Evolutionary conservation across 495 filamentous ascomycete genomes (phyloP), one percentile per base, ranked within the genome.

Genomic region (Tuber aestivum): DNA sequence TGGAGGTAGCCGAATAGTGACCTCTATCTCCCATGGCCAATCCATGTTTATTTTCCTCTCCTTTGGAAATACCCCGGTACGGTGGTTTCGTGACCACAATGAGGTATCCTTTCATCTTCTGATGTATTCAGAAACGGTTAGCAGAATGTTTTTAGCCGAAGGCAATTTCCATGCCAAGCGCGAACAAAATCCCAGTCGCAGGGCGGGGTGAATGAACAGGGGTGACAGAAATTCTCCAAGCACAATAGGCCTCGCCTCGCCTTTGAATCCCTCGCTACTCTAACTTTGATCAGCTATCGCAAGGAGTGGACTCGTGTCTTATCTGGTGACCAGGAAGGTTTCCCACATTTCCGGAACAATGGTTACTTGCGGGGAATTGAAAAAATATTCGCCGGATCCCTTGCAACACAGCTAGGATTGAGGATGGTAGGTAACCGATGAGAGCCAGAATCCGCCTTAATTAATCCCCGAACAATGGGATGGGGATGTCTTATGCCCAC

Each of bases 181-280:
- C 38, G 72, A 18, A 35, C 12, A 14, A 72, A 69, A 72, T 35
- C 44, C 37, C 50, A 45, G 69, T 44, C 45, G 41, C 38, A 79
- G 78, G 78, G 78, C 72, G 77, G 78, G 78, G 78, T 75, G 76
- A 50, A 27, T 21, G 27, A n/a, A 35, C 56, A 65, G 56, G 56
- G 56, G 14, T 32, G 56, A 27, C 20, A 14, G 7, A 32, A 65
- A 35, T 65, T 65, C 27, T 65, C 14, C 35, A 14, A 20, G 14
- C 27, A 35, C 16, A 27, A 35, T 35, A 18, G 27, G 56, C 56
- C 27, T 65, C 3, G 56, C 56, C 27, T 65, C 3, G 27, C 56
- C 35, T 32, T 65, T 35, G 56, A 65, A 12, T 35, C 56, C 56
- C 56, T 65, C 32, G n/a, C 56, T 18, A 7, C 27, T 65, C 56